A percentile compares a stretch with the other conserved stretches of the same genome.
These are phyloP conservation scores for Yamadazyma tumulicola DNA, from an alignment of 805 yeast species.

Conservation along the genomic window DNA sequence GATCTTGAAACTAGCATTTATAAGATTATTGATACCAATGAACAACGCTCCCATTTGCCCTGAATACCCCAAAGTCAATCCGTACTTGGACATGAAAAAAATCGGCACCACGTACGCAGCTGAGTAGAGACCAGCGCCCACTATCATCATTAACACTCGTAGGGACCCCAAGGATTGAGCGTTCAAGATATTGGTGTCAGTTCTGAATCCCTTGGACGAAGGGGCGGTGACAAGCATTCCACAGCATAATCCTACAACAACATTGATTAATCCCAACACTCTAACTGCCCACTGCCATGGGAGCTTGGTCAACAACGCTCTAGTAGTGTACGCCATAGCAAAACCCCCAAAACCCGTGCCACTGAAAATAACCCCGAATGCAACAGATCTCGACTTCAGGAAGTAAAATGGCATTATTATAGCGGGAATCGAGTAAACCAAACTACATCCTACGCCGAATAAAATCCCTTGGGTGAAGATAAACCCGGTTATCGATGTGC, in stretches of 20 bases:
- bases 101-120: slow-evolving; percentile 33
- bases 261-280: slow-evolving; percentile 23
- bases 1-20: slow-evolving; percentile 23
- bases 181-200: slow-evolving; percentile 10
- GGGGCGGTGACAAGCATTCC: slow-evolving; percentile 15
- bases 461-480: slow-evolving; percentile 29
- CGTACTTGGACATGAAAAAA: slow-evolving; percentile 32
- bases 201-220: slow-evolving; percentile 4
- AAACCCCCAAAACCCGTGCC: slow-evolving; percentile 38
- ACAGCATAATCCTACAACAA: slow-evolving; percentile 14
- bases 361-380: slow-evolving; percentile 31
- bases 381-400: slow-evolving; percentile 26
- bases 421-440: slow-evolving; percentile 31
- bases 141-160: slow-evolving; percentile 15
- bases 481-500: slow-evolving; percentile 21
- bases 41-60: slow-evolving; percentile 28
- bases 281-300: slow-evolving; percentile 37
- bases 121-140: slow-evolving; percentile 27
- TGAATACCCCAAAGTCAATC: slow-evolving; percentile 25
- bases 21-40: slow-evolving; percentile 31
- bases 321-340: slow-evolving; percentile 24
- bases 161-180: slow-evolving; percentile 16
- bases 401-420: slow-evolving; percentile 31
- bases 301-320: slow-evolving; percentile 19
- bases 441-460: slow-evolving; percentile 30